phyloP scores from a whole-genome alignment of 2,329 filamentous ascomycete genomes.

The Apiospora marii region DNA sequence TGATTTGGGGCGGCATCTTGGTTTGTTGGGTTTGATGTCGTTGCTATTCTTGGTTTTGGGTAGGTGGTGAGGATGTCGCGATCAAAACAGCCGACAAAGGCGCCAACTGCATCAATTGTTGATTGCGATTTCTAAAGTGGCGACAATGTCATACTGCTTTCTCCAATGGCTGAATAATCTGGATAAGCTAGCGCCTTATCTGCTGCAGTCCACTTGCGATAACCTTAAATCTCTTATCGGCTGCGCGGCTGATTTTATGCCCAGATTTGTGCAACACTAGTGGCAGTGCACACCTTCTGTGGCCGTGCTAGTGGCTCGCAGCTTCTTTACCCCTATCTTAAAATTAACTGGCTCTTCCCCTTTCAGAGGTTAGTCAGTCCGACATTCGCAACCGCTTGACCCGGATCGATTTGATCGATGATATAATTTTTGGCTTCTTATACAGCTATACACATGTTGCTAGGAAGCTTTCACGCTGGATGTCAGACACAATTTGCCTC shows the following conservation, averaged over 20 bases:
- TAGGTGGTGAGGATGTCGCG: not conserved
- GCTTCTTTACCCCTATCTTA: not conserved
- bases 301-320: not conserved
- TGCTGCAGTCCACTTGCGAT: not conserved
- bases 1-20: constrained; percentile 87
- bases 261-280: not conserved
- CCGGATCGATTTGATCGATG: too few species aligned
- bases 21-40: not conserved
- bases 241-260: not conserved
- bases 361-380: not conserved
- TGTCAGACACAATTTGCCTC: too few species aligned
- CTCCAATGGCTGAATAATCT: constrained; percentile 8
- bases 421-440: too few species aligned
- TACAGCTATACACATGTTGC: not conserved
- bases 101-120: constrained; percentile 1
- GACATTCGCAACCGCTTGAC: too few species aligned
- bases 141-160: constrained; percentile 16
- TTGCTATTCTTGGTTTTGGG: not conserved
- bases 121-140: constrained; percentile 19
- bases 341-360: not conserved
- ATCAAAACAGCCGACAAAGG: not conserved
- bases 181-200: constrained; percentile 4
- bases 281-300: not conserved
- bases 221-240: not conserved
- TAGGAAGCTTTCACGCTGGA: too few species aligned